Conservation (phyloP, 1,139 yeast genomes). For the Hyphopichia buzzinii region DNA sequence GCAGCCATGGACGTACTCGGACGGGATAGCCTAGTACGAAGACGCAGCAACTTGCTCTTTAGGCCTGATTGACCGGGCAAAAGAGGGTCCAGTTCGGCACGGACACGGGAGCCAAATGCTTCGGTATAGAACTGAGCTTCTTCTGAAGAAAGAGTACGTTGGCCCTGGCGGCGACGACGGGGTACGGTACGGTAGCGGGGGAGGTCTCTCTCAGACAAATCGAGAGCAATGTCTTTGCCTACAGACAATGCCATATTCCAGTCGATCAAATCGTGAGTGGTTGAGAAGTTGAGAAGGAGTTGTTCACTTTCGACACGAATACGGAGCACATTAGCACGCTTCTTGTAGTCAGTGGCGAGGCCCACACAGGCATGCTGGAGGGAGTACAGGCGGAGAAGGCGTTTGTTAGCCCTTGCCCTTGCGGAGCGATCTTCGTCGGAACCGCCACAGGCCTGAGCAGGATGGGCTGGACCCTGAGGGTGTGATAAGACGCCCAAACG, state of each 20-base stretch:
- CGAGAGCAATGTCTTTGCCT: conserved; percentile 66
- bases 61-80: background rate
- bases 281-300: conserved; percentile 53
- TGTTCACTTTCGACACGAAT: conserved; percentile 70
- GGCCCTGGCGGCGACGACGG: conserved; percentile 43
- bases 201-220: conserved; percentile 54
- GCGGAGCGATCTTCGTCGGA: background rate
- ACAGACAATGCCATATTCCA: conserved; percentile 62
- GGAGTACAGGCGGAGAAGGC: conserved; percentile 55
- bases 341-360: conserved; percentile 65
- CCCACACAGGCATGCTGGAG: conserved; percentile 71
- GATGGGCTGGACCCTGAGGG: background rate
- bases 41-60: background rate
- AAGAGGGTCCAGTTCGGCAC: background rate
- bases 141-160: conserved; percentile 4
- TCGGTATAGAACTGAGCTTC: conserved; percentile 2
- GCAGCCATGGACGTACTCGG: conserved; percentile 1
- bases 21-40: background rate
- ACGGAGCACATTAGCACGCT: conserved; percentile 57
- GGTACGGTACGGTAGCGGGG: conserved; percentile 77
- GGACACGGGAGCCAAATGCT: background rate
- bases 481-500: conserved; percentile 19
- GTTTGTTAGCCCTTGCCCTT: conserved; percentile 9
- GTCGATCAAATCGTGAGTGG: conserved; percentile 56
- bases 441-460: background rate